Evolutionary conservation across 140 eudicot genomes (phyloP).

Genomic region (Oenanthe javanica): DNA sequence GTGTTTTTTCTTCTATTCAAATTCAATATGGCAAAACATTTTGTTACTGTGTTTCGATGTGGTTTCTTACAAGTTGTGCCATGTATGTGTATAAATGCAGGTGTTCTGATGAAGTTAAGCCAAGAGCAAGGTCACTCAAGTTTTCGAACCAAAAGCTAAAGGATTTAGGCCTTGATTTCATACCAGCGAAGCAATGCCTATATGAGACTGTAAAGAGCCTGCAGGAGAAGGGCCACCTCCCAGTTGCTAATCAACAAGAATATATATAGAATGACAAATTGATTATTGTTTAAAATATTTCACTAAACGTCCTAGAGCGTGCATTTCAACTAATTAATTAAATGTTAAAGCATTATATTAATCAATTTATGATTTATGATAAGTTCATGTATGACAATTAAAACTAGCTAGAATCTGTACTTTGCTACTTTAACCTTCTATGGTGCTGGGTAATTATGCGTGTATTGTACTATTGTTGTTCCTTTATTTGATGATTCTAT

Average conservation of each 20-base stretch:
- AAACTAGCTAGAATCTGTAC: no score
- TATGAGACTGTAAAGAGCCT: neutral
- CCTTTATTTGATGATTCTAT: no score
- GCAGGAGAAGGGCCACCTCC: constrained; percentile 1
- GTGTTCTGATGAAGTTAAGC: constrained; percentile 1
- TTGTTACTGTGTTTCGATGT: neutral
- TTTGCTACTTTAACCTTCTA: no score
- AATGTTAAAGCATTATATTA: no score
- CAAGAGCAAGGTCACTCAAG: neutral
- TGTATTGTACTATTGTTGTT: no score
- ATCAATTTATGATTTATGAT: no score
- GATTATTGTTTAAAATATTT: neutral
- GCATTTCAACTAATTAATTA: no score
- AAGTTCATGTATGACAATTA: no score
- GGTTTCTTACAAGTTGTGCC: neutral
- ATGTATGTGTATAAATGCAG: neutral
- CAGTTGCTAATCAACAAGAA: neutral
- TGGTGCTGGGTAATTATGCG: no score
- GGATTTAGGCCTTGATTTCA: neutral
- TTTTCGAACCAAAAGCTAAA: neutral
- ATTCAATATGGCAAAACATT: neutral
- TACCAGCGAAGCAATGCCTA: neutral
- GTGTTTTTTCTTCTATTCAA: neutral
- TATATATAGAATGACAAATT: neutral
- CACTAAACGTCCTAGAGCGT: no score